Percentiles rank a stretch among this genome's conserved stretches.
Evolutionary conservation across 1,139 yeast species (phyloP).

Genomic region (Kodamaea fungicola): DNA sequence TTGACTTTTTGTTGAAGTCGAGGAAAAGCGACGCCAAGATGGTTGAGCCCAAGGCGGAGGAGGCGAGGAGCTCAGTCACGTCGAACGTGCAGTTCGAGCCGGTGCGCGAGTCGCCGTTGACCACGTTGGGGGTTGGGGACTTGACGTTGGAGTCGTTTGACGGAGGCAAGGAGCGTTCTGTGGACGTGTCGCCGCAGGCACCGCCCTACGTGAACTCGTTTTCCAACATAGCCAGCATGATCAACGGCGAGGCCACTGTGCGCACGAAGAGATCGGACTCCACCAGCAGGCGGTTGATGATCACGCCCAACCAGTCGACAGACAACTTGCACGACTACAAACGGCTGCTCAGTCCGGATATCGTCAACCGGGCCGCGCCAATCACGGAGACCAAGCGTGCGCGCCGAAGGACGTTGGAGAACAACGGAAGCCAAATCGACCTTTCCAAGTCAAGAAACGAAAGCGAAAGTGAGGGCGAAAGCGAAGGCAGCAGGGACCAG

Average conservation of each 20-base stretch:
- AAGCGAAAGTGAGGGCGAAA: conserved; percentile 6
- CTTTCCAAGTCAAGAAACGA: conserved; percentile 9
- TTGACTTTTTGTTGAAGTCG: conserved; percentile 18
- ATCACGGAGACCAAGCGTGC: conserved; percentile 16
- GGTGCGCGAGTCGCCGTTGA: conserved; percentile 51
- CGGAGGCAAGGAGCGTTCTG: conserved; percentile 3
- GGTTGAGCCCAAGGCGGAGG: background rate
- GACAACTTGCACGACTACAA: conserved; percentile 17
- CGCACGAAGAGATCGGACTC: conserved; percentile 9
- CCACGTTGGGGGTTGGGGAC: conserved; percentile 72
- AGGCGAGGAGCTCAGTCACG: conserved; percentile 1
- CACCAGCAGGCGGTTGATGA: conserved; percentile 10
- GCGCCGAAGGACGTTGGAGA: conserved; percentile 19
- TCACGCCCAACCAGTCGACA: conserved; percentile 18
- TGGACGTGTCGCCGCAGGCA: conserved; percentile 2
- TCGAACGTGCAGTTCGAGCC: conserved; percentile 53
- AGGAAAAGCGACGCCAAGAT: conserved; percentile 7
- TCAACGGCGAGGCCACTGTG: conserved; percentile 2
- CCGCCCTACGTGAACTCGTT: conserved; percentile 1
- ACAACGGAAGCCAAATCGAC: conserved; percentile 5
- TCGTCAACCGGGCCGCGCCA: conserved; percentile 16
- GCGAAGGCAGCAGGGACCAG: conserved; percentile 6
- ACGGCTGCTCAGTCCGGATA: conserved; percentile 19
- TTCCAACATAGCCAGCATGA: conserved; percentile 6
- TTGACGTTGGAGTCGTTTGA: conserved; percentile 59